Percentiles rank a stretch among this genome's conserved stretches.
phyloP scores from a whole-genome alignment of 2,329 filamentous ascomycete species.

The Aspergillus pseudotamarii region DNA sequence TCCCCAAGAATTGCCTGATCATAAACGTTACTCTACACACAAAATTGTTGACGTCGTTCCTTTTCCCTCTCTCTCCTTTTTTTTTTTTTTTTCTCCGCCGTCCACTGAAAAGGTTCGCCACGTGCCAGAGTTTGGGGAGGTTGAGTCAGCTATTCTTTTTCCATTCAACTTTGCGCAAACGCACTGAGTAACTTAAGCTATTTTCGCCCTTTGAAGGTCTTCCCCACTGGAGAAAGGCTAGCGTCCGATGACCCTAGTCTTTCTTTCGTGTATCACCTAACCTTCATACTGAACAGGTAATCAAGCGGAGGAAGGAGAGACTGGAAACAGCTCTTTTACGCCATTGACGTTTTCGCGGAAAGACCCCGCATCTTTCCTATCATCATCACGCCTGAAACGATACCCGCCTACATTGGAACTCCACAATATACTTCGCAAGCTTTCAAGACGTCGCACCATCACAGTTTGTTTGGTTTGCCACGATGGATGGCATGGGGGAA shows the following conservation, averaged over 20 bases:
- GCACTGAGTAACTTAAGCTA: not conserved
- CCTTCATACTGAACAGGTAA: not conserved
- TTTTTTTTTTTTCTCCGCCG: constrained; percentile 2
- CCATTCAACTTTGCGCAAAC: constrained; percentile 8
- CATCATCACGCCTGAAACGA: constrained; percentile 13
- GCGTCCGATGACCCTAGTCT: constrained; percentile 18
- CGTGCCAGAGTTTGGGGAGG: constrained; percentile 14
- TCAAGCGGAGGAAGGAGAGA: constrained; percentile 1
- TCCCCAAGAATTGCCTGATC: constrained; percentile 4
- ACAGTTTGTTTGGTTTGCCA: constrained; percentile 9
- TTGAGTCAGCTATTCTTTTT: constrained; percentile 15
- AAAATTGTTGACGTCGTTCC: not conserved
- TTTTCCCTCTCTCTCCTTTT: not conserved
- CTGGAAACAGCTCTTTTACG: constrained; percentile 6
- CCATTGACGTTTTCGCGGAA: constrained; percentile 18
- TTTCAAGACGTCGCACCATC: constrained; percentile 2
- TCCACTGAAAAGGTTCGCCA: constrained; percentile 11
- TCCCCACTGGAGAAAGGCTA: constrained; percentile 9
- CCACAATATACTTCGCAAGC: constrained; percentile 18
- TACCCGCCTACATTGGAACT: constrained; percentile 22
- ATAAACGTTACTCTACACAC: not conserved
- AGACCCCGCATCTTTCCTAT: constrained; percentile 24
- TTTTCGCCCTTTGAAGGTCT: constrained; percentile 1
- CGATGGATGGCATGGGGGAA: constrained; percentile 42
- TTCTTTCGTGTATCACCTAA: constrained; percentile 14